Percentiles rank a stretch among this genome's conserved stretches.
Evolutionary conservation across 805 yeast genomes (phyloP).

Genomic region (Candida ovalis): DNA sequence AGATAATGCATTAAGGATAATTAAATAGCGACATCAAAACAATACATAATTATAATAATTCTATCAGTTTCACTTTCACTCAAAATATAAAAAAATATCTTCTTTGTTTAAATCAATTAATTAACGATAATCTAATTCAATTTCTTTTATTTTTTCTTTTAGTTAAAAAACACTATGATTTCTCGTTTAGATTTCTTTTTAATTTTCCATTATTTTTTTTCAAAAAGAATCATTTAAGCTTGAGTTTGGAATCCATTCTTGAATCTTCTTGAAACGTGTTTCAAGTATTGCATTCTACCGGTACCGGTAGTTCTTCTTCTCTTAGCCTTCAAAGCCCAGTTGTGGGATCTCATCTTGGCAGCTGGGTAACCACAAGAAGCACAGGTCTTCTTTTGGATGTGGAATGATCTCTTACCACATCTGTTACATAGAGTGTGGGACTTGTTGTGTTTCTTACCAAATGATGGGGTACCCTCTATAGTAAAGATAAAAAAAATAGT

Average conservation of each 20-base stretch:
- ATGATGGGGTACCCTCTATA: constrained; percentile 98
- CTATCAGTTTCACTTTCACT: neutral
- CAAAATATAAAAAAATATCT: too few species aligned
- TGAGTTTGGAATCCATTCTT: constrained; percentile 96
- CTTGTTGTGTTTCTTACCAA: constrained; percentile 99
- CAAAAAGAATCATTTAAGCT: constrained; percentile 17
- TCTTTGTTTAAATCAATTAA: too few species aligned
- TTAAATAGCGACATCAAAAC: neutral
- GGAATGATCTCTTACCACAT: constrained; percentile 99
- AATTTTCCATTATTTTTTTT: neutral
- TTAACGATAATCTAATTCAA: neutral
- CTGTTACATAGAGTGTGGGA: constrained; percentile 98
- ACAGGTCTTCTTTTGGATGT: constrained; percentile 98
- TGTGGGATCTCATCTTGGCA: constrained; percentile 96
- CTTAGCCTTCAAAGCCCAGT: constrained; percentile 99
- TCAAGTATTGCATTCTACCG: constrained; percentile 98
- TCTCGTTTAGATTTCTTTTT: neutral
- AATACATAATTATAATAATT: neutral
- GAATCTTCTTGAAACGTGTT: constrained; percentile 96
- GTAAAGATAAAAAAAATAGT: constrained; percentile 24
- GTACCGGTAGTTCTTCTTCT: constrained; percentile 99
- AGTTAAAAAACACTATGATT: too few species aligned
- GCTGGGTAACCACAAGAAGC: constrained; percentile 99
- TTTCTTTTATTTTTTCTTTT: neutral
- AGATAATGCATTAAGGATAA: neutral